Evolutionary conservation across 768 basidiomycete genomes (phyloP).

Genomic region (Chalciporus piperatus): DNA sequence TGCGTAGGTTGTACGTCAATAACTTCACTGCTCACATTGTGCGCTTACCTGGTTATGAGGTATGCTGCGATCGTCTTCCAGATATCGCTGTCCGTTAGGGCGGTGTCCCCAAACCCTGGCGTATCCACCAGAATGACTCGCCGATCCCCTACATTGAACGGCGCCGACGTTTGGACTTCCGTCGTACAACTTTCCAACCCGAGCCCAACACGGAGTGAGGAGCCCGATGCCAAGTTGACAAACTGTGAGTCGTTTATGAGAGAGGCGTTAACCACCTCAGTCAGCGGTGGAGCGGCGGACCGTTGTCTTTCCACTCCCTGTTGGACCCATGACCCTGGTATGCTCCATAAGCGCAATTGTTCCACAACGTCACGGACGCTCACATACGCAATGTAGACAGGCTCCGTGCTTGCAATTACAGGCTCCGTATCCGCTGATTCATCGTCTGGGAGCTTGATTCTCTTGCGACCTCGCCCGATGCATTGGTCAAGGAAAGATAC

Average conservation of each 20-base stretch:
- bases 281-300: constrained; percentile 12
- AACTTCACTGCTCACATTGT: neutral
- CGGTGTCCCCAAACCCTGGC: constrained; percentile 59
- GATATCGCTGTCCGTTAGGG: constrained; percentile 45
- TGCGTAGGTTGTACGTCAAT: constrained; percentile 6
- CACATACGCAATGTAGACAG: constrained; percentile 29
- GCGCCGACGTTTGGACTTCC: constrained; percentile 28
- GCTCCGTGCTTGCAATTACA: constrained; percentile 6
- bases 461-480: constrained; percentile 2
- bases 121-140: constrained; percentile 54
- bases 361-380: neutral
- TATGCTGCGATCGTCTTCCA: constrained; percentile 47
- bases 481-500: neutral
- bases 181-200: constrained; percentile 36
- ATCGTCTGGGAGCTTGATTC: constrained; percentile 11
- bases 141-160: constrained; percentile 27
- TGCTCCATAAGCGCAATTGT: constrained; percentile 1
- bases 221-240: constrained; percentile 32
- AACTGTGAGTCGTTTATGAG: constrained; percentile 24
- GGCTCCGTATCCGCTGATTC: constrained; percentile 5
- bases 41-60: constrained; percentile 25
- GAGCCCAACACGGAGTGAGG: constrained; percentile 28
- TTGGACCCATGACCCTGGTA: constrained; percentile 28
- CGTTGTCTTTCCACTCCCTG: constrained; percentile 32
- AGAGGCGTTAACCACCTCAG: neutral